A percentile compares a stretch with the other conserved stretches of the same genome.
These are phyloP conservation scores for Cyberlindnera euphorbiiphila DNA, from an alignment of 805 yeast genomes.

Conservation along the genomic window DNA sequence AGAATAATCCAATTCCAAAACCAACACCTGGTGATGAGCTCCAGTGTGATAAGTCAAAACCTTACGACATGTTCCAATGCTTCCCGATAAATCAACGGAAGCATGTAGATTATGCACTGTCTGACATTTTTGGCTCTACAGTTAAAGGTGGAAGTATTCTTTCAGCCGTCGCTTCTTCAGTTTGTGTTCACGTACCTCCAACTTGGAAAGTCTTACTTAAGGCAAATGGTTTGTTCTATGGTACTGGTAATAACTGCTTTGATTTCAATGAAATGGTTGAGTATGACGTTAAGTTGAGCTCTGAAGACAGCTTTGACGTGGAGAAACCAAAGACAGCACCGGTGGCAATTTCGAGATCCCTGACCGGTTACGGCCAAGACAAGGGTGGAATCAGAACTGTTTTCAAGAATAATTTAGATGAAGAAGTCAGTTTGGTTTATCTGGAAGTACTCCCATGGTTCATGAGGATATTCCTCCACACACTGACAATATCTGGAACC, in stretches of 20 bases:
- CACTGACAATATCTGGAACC: conserved; percentile 39
- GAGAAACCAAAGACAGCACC: conserved; percentile 49
- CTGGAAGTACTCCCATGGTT: conserved; percentile 92
- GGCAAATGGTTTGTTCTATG: conserved; percentile 27
- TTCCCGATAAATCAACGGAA: conserved; percentile 63
- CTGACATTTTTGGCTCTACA: conserved; percentile 64
- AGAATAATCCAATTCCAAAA: conserved; percentile 67
- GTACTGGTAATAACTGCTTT: conserved; percentile 36
- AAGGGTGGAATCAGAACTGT: conserved; percentile 83
- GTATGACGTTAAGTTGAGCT: conserved; percentile 31
- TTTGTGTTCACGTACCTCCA: conserved; percentile 42
- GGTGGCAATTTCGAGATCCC: conserved; percentile 71
- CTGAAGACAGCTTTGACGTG: conserved; percentile 44
- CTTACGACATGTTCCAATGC: conserved; percentile 61
- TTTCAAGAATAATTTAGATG: conserved; percentile 60
- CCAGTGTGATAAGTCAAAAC: conserved; percentile 66
- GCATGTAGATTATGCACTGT: conserved; percentile 47
- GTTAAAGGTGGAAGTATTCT: conserved; percentile 62
- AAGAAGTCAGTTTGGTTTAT: conserved; percentile 50
- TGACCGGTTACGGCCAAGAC: conserved; percentile 90
- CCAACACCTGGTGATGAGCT: conserved; percentile 71
- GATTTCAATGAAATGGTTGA: conserved; percentile 27
- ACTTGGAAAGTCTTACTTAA: conserved; percentile 44
- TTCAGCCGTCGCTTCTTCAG: conserved; percentile 40
- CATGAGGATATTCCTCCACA: conserved; percentile 75